A percentile compares a stretch with the other conserved stretches of the same genome.
Conservation (phyloP, 345 rosid species). For the Salix suchowensis region DNA sequence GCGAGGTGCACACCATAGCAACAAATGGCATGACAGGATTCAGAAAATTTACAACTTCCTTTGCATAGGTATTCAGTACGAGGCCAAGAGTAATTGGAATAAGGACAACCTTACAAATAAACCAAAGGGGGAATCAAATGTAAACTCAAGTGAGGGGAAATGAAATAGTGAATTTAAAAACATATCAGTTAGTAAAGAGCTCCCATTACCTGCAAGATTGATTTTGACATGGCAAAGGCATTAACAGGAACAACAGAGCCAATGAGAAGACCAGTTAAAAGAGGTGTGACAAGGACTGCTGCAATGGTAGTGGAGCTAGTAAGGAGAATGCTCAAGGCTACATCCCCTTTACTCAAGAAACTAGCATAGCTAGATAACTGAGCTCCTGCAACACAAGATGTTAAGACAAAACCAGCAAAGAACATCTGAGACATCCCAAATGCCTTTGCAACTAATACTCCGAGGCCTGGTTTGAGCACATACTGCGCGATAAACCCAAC, state of each 20-base stretch:
- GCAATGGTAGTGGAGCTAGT: conserved; percentile 81
- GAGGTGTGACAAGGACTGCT: conserved; percentile 64
- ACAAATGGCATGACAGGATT: conserved; percentile 85
- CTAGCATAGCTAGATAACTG: conserved; percentile 85
- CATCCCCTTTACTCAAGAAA: conserved; percentile 79
- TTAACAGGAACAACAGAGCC: conserved; percentile 95
- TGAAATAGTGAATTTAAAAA: not conserved
- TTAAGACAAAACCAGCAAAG: conserved; percentile 82
- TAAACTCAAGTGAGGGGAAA: not conserved
- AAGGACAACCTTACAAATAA: conserved; percentile 68
- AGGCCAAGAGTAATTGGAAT: conserved; percentile 82
- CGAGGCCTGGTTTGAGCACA: conserved; percentile 71
- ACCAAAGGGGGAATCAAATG: not conserved
- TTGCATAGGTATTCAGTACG: conserved; percentile 75
- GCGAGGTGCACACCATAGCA: conserved; percentile 85
- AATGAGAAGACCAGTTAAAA: conserved; percentile 64
- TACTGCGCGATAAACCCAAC: conserved; percentile 77
- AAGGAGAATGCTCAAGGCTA: conserved; percentile 88
- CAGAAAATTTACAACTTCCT: conserved; percentile 61
- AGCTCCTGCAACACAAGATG: conserved; percentile 89
- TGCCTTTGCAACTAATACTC: conserved; percentile 70
- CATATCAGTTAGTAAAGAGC: not conserved
- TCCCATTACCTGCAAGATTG: conserved; percentile 73
- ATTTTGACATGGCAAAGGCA: conserved; percentile 92
- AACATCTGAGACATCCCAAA: conserved; percentile 67